phyloP scores from a whole-genome alignment of 805 yeast species.

The Peterozyma toletana region DNA sequence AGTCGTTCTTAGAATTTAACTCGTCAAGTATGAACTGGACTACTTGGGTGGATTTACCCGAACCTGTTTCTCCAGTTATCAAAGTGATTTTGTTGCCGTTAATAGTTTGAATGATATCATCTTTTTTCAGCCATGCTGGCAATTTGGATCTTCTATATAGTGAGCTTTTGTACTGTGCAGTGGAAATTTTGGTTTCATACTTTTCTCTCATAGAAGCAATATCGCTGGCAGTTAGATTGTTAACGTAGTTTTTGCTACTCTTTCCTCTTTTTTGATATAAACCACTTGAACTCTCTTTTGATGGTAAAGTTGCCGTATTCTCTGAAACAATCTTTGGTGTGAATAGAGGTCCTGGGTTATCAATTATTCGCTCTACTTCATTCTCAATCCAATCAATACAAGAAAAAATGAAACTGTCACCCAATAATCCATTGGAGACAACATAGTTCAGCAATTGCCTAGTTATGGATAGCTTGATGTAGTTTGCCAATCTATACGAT shows the following conservation, averaged over 20 bases:
- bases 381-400: constrained; percentile 77
- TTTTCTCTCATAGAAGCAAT: constrained; percentile 23
- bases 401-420: constrained; percentile 62
- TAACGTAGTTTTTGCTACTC: constrained; percentile 1
- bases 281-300: constrained; percentile 16
- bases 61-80: constrained; percentile 95
- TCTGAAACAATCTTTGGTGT: constrained; percentile 18
- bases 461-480: constrained; percentile 55
- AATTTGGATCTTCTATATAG: constrained; percentile 41
- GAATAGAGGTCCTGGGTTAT: constrained; percentile 69
- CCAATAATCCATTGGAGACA: constrained; percentile 38
- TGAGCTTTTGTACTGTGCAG: constrained; percentile 26
- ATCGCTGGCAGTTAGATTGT: constrained; percentile 20
- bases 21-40: constrained; percentile 84
- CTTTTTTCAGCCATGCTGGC: constrained; percentile 79
- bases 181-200: constrained; percentile 18
- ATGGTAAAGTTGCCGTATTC: constrained; percentile 12
- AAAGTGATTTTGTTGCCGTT: constrained; percentile 57
- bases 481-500: constrained; percentile 55
- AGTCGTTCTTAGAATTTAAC: constrained; percentile 40
- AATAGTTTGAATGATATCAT: constrained; percentile 49
- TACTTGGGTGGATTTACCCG: constrained; percentile 93
- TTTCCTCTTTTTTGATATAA: constrained; percentile 15
- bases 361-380: constrained; percentile 47
- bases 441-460: constrained; percentile 38